These are phyloP conservation scores for Cryomyces antarcticus DNA, from an alignment of 495 filamentous ascomycete genomes.

Conservation along the genomic window DNA sequence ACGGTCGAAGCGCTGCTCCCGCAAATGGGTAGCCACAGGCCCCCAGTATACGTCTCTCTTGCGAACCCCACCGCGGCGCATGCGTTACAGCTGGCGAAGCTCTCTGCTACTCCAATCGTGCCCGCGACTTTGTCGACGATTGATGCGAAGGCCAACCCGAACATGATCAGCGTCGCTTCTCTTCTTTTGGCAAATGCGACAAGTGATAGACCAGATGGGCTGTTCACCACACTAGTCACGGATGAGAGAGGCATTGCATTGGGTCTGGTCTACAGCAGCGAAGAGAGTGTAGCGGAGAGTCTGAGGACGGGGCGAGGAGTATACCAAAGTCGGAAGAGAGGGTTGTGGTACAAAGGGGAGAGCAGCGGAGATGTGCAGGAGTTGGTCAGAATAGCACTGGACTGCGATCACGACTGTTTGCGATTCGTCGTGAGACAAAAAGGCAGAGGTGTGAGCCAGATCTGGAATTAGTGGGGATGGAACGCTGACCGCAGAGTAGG, in stretches of 20 bases:
- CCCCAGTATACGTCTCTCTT: slow-evolving; percentile 27
- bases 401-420: slow-evolving; percentile 86
- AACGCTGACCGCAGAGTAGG: slow-evolving; percentile 25
- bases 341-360: slow-evolving; percentile 91
- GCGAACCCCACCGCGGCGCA: slow-evolving; percentile 27
- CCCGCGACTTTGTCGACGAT: slow-evolving; percentile 47
- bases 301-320: slow-evolving; percentile 76
- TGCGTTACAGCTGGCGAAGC: slow-evolving; percentile 24
- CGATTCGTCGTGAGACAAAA: slow-evolving; percentile 77
- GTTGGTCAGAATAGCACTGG: slow-evolving; percentile 59
- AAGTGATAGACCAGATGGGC: slow-evolving; percentile 66
- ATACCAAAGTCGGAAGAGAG: slow-evolving; percentile 86
- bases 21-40: slow-evolving; percentile 22
- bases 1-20: slow-evolving; percentile 22
- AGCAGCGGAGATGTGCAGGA: slow-evolving; percentile 86
- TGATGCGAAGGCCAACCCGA: slow-evolving; percentile 25
- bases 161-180: slow-evolving; percentile 42
- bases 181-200: slow-evolving; percentile 48
- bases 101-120: slow-evolving; percentile 52
- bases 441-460: slow-evolving; percentile 34
- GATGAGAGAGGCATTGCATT: slow-evolving; percentile 74
- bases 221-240: slow-evolving; percentile 72
- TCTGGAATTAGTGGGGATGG: slow-evolving; percentile 1
- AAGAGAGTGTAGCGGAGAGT: slow-evolving; percentile 73
- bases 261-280: slow-evolving; percentile 81